A percentile compares a stretch with the other conserved stretches of the same genome.
These are phyloP conservation scores for Arthroderma sp. DNA, from an alignment of 2,329 filamentous ascomycete species.

Conservation along the genomic window DNA sequence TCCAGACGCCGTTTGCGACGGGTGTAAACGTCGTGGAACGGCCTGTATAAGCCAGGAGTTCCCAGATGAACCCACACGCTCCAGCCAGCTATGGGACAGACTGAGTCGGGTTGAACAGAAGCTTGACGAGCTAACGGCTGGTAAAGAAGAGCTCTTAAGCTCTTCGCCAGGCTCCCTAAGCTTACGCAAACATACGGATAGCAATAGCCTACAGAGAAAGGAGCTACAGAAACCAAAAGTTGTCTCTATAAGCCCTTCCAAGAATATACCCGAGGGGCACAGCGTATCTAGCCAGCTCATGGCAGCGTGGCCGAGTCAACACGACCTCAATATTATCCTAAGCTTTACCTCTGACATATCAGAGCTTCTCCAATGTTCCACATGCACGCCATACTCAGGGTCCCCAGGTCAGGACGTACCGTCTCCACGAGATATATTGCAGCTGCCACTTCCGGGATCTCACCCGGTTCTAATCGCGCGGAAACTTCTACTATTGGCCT, in stretches of 20 bases:
- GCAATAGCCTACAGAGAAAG: too few relatives aligned
- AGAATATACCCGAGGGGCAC: not conserved
- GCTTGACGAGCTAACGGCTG: too few relatives aligned
- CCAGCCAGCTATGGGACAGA: too few relatives aligned
- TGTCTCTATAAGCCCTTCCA: too few relatives aligned
- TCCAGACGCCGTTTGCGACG: constrained; percentile 13
- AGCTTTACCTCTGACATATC: not conserved
- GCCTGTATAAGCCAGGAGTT: constrained; percentile 37
- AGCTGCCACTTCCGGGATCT: constrained; percentile 12
- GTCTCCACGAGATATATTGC: not conserved
- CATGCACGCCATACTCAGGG: not conserved
- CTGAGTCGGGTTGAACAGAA: too few relatives aligned
- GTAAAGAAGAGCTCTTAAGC: too few relatives aligned
- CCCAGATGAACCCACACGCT: constrained; percentile 20
- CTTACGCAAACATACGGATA: too few relatives aligned
- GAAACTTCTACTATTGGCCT: constrained; percentile 34
- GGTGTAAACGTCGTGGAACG: constrained; percentile 17
- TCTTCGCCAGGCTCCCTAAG: too few relatives aligned
- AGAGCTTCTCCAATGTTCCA: not conserved
- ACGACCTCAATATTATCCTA: not conserved
- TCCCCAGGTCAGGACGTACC: not conserved
- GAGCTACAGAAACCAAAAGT: too few relatives aligned
- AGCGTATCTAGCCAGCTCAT: not conserved
- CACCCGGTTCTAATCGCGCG: constrained; percentile 39
- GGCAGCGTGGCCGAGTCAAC: not conserved